Evolutionary conservation across 768 basidiomycete species (phyloP).

Genomic region (Tubosaeta sp.): DNA sequence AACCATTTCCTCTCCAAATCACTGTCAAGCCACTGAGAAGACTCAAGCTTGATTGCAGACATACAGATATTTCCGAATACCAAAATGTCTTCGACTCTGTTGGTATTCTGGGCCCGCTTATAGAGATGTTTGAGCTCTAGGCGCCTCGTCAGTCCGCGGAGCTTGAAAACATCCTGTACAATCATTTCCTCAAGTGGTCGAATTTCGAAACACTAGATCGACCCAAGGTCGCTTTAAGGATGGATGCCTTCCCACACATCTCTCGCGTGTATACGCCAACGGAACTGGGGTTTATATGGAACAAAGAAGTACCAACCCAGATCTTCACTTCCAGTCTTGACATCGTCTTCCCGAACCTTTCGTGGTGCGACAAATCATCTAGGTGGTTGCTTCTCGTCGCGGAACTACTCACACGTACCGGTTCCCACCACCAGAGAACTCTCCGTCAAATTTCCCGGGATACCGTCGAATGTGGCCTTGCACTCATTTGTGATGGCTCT

Average conservation of each 20-base stretch:
- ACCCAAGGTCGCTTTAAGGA: background rate
- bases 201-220: background rate
- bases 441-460: background rate
- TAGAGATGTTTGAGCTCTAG: background rate
- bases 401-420: background rate
- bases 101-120: background rate
- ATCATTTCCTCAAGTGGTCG: constrained; percentile 1
- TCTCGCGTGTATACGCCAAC: background rate
- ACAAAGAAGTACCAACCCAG: background rate
- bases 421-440: background rate
- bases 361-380: background rate
- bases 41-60: background rate
- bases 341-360: background rate
- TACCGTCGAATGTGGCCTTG: background rate
- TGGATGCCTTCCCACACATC: background rate
- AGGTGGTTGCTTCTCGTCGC: background rate
- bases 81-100: background rate
- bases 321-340: background rate
- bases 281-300: background rate
- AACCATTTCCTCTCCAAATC: background rate
- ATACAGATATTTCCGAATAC: background rate
- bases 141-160: background rate
- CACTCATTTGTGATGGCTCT: background rate
- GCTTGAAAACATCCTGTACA: background rate
- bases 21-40: background rate